These are phyloP conservation scores for Botrytis hyacinthi DNA, from an alignment of 2,329 filamentous ascomycete species.

Conservation along the genomic window DNA sequence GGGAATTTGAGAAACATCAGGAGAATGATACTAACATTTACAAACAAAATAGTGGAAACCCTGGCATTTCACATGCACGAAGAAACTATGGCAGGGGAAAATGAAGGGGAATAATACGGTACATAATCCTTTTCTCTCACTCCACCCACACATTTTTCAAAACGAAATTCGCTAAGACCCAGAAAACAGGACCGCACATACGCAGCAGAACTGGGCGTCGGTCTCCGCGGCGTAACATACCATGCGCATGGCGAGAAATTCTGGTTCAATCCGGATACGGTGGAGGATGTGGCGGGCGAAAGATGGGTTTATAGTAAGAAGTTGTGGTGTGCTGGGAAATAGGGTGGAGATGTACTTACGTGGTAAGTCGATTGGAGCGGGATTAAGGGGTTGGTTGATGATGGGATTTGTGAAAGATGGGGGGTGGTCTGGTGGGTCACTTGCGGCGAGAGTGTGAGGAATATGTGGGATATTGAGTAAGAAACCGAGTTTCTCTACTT, in stretches of 20 bases:
- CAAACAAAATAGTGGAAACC: slow-evolving; percentile 5
- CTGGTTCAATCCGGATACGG: slow-evolving; percentile 21
- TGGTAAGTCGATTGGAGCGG: too few species aligned
- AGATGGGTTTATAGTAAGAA: slow-evolving; percentile 24
- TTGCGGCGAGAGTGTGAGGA: too few species aligned
- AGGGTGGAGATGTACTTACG: neutral
- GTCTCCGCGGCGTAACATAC: slow-evolving; percentile 25
- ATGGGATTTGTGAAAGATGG: neutral
- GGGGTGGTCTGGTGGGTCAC: neutral
- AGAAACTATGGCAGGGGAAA: slow-evolving; percentile 9
- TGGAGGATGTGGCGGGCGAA: slow-evolving; percentile 26
- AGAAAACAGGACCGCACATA: slow-evolving; percentile 15
- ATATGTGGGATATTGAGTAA: too few species aligned
- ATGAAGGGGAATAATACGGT: slow-evolving; percentile 3
- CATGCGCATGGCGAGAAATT: slow-evolving; percentile 24
- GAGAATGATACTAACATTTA: accelerated
- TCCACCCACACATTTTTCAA: neutral
- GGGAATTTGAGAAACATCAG: neutral
- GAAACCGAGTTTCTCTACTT: neutral
- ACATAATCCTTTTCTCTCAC: neutral
- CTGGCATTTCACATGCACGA: slow-evolving; percentile 20
- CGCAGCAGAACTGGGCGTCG: slow-evolving; percentile 24
- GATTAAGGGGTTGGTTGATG: neutral
- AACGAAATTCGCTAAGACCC: neutral
- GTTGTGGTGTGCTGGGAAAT: slow-evolving; percentile 23